Percentiles rank a stretch among this genome's conserved stretches.
These are phyloP conservation scores for Tetradesmus obliquus DNA, from an alignment of 139 green algal species.

Conservation along the genomic window DNA sequence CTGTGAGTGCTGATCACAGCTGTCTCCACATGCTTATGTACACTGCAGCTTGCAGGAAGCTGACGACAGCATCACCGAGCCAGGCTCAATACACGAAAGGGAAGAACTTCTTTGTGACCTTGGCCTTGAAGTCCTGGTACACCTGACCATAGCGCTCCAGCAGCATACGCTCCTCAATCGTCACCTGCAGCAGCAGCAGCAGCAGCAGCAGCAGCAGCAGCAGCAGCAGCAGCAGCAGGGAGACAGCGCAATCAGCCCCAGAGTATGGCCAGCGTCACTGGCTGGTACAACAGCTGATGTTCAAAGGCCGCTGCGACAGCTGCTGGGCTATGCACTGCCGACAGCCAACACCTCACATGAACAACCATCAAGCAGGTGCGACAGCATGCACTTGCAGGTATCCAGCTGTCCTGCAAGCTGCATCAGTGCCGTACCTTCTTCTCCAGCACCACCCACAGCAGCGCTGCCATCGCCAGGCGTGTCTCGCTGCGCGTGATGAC, in stretches of 20 bases:
- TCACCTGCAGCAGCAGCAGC: constrained; percentile 54
- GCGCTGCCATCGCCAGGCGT: constrained; percentile 51
- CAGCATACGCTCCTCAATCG: constrained; percentile 55
- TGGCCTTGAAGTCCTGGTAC: constrained; percentile 55
- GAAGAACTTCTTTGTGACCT: constrained; percentile 64
- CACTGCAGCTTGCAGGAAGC: too few species aligned
- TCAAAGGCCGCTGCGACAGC: neutral
- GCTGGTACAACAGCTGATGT: neutral
- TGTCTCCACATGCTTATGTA: too few species aligned
- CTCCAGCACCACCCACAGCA: constrained; percentile 61
- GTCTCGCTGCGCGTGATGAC: constrained; percentile 55
- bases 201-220: constrained; percentile 23
- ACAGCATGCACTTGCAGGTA: neutral
- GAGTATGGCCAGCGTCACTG: neutral
- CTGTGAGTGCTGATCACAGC: too few species aligned
- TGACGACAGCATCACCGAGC: too few species aligned
- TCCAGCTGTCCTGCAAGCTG: constrained; percentile 1
- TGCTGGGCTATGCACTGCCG: neutral
- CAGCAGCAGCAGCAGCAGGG: neutral
- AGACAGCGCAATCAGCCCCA: neutral
- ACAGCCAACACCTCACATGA: neutral
- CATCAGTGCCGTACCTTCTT: constrained; percentile 49
- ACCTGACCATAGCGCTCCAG: constrained; percentile 46
- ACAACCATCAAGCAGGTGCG: neutral
- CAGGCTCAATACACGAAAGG: constrained; percentile 49